Evolutionary conservation across 768 basidiomycete genomes (phyloP), one percentile per base, ranked within the genome.

Genomic region (Hygrophorus pudorinus): DNA sequence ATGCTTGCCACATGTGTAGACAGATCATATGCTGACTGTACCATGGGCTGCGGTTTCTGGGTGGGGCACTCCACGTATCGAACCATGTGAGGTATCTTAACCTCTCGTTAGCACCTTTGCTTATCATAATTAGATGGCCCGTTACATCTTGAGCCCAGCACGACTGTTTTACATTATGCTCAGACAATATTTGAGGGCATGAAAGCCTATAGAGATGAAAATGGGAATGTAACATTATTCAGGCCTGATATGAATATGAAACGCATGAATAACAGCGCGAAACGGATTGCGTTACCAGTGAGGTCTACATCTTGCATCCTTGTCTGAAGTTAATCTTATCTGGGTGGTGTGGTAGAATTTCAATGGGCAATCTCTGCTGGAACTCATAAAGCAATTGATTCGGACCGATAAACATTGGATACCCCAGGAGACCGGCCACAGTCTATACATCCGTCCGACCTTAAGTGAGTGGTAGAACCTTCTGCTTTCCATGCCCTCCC

Each of bases 181-280:
- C 89, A 91, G 53, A 76, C 83, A 37, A 70, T 83, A 37, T 94
- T 98, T 57, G 93, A 98, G 60, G 89, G 93, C 13, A 78, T 96
- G 77, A 97, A 97, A 60, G 93, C 93, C 1, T 97, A 94, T 66
- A 72, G 81, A 38, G 78, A 81, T 51, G 62, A 75, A 30, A 64
- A 75, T 38, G 91, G 83, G 29, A 78, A 73, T 20, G 77, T 92
- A 16, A 77, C 83, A 13, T 65, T 97, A 51, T 97, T 97, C 73
- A 71, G 93, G 36, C 94, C 93, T 2, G 89, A 96, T 64, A 88
- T 89, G 87, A 96, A 97, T 66, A 94, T 97, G 91, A 81, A 80
- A 56, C 80, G 93, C 20, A 92, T 98, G 91, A 90, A 89, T 65
- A 74, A 52, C 37, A 88, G 84, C 55, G 92, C 93, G 11, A 52